Percentiles rank a stretch among this genome's conserved stretches.
Conservation (phyloP, 495 filamentous ascomycete genomes). For the Usnea hakonensis region DNA sequence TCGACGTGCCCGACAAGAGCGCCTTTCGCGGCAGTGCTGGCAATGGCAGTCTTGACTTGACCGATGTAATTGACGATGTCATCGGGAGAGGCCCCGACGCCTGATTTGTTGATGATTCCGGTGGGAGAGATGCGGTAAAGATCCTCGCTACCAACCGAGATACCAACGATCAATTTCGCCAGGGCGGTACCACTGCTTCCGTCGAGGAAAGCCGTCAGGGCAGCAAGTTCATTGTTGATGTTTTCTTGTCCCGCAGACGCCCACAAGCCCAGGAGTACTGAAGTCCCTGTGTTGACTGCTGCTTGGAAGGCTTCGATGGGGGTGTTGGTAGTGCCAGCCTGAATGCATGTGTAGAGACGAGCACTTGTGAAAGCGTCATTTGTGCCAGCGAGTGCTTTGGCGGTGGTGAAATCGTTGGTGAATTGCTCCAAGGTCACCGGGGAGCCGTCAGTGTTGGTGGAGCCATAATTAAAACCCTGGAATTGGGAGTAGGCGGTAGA, state of each 20-base stretch:
- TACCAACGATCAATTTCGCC: slow-evolving; percentile 61
- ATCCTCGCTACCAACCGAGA: slow-evolving; percentile 87
- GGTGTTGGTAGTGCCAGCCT: slow-evolving; percentile 6
- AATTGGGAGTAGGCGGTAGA: slow-evolving; percentile 39
- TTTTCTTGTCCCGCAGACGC: slow-evolving; percentile 55
- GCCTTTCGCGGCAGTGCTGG: slow-evolving; percentile 47
- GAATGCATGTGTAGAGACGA: slow-evolving; percentile 55
- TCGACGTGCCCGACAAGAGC: slow-evolving; percentile 77
- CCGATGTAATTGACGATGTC: slow-evolving; percentile 58
- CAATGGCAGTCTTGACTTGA: slow-evolving; percentile 50
- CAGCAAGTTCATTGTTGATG: slow-evolving; percentile 61
- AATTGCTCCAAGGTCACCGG: slow-evolving; percentile 59
- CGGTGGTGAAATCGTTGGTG: slow-evolving; percentile 59
- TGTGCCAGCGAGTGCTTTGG: slow-evolving; percentile 60
- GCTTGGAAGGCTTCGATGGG: slow-evolving; percentile 51
- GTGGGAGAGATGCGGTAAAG: slow-evolving; percentile 70
- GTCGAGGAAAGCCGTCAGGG: slow-evolving; percentile 54
- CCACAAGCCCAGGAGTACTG: slow-evolving; percentile 73
- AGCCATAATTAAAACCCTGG: slow-evolving; percentile 80
- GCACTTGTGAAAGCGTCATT: slow-evolving; percentile 64
- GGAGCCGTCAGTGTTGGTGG: slow-evolving; percentile 52
- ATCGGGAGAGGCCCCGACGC: slow-evolving; percentile 51
- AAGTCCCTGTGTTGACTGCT: slow-evolving; percentile 64
- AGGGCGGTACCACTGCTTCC: slow-evolving; percentile 53
- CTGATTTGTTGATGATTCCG: slow-evolving; percentile 44